Evolutionary conservation across 805 yeast genomes (phyloP), one percentile per base, ranked within the genome.

Genomic region (Schizosaccharomyces pombe): DNA sequence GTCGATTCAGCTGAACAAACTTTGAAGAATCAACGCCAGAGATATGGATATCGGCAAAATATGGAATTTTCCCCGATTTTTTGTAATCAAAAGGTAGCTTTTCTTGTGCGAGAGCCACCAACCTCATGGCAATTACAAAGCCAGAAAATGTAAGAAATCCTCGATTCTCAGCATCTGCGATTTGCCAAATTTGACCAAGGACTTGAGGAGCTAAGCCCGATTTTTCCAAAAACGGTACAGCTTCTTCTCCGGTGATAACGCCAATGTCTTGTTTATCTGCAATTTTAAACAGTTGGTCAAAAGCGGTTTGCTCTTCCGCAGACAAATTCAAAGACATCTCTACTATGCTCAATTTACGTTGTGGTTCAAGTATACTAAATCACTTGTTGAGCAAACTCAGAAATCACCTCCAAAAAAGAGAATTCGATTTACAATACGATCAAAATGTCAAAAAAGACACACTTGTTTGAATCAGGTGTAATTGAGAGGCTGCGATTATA

Each of bases 111-210:
- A 85, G 83, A 29, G 93, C 94, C 62, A 91, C 83, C 60, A 85
- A 70, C 64, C 99, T 76, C 77, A 91, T 74, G 22, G 96, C 95
- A 54, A 78, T 75, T 58, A 82, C 76, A 67, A 91, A 91, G 28
- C 87, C 89, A 56, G 75, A 72, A 63, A 80, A 84, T 60, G 80
- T 81, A 58, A 91, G 71, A 62, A 80, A 82, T 0, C 99, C 99
- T 58, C 78, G 73, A 68, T 85, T 85, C 57, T 78, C 79, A n/a
- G 76, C 75, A 67, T 91, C 99, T n/a, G 95, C 86, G 34, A 82
- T 65, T 65, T 83, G 87, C 98, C 98, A 91, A 58, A 91, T 80
- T 66, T 28, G 91, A 8, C 95, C 94, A 34, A 91, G 71, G 31
- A 75, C 69, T 16, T 79, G 71, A 2, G 93, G 80, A 4, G 91